These are phyloP conservation scores for Arthroderma uncinatum DNA, from an alignment of 2,329 filamentous ascomycete species.

Conservation along the genomic window DNA sequence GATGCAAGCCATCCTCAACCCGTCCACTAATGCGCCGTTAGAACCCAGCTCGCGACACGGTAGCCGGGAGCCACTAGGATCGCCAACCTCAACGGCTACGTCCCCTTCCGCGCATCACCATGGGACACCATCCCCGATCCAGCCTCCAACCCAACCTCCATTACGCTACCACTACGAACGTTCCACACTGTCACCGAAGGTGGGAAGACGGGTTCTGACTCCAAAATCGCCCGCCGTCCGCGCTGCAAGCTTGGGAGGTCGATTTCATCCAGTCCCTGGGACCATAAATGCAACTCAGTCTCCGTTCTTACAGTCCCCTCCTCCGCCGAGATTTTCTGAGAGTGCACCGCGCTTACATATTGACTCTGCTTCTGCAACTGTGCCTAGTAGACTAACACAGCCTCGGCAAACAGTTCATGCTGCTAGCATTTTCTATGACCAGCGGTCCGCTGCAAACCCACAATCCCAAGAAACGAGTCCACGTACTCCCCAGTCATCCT, in stretches of 20 bases:
- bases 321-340: conserved; percentile 16
- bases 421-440: conserved; percentile 4
- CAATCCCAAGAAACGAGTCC: conserved; percentile 11
- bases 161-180: conserved; percentile 16
- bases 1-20: conserved; percentile 34
- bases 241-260: conserved; percentile 21
- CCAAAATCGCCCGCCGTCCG: conserved; percentile 30
- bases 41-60: conserved; percentile 13
- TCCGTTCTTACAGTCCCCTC: conserved; percentile 26
- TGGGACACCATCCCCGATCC: conserved; percentile 11
- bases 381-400: conserved; percentile 6
- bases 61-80: conserved; percentile 21
- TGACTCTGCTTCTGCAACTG: conserved; percentile 3
- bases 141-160: conserved; percentile 9
- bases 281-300: conserved; percentile 25
- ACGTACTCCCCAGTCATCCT: conserved; percentile 12
- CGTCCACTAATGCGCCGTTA: conserved; percentile 21
- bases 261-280: conserved; percentile 18
- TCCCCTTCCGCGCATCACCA: conserved; percentile 9
- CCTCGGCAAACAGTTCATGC: conserved; percentile 7
- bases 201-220: conserved; percentile 24
- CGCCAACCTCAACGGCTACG: conserved; percentile 10
- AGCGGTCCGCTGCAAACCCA: background rate
- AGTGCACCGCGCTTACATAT: background rate
- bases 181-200: conserved; percentile 26